Base-by-base conservation (phyloP, 1,284 basidiomycete genomes). In the Athelia sp. region DNA sequence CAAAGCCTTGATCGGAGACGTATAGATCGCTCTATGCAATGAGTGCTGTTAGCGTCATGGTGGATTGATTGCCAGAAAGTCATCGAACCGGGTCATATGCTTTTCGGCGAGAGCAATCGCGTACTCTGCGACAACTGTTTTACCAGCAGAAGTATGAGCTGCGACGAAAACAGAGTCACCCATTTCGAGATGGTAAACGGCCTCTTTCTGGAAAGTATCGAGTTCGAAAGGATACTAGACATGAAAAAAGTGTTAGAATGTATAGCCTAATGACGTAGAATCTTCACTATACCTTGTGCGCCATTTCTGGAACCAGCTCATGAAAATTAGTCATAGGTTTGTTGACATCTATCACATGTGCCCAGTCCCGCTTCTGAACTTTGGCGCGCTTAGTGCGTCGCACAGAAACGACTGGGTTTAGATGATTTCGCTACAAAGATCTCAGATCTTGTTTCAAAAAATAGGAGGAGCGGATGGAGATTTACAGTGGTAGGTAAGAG, bases 71-170 rank as follows among this genome's bases (percentile, higher is more conserved):
- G 43, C 52, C 48, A 29, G n/a, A 36, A 35, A 18, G 47, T 19
- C 29, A 42, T 60, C 74, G 50, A 57, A 94, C 93, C 90, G 82
- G 18, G 97, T 99, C 95, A 99, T 98, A 69, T 99, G 97, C 64
- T 96, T 96, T 52, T 87, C 87, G 2, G 97, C 95, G 1, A 99
- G 76, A 2, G 95, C 91, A 56, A 99, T 98, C 3, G 97, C 97
- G 66, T 99, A 99, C 65, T 99, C 97, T 1, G 97, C 96, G 1
- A 99, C 97, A 4, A 99, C 97, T 0, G 97, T 99, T 71, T 99
- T 99, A 47, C 97, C 97, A n/a, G 97, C 97, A 26, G 93, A 96
- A 2, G 97, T 99, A 69, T 99, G 97, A 2, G 97, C 97, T 4
- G 97, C 97, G 15, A 99, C 95, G 67, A 99, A 99, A 17, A 99